Percentiles rank a stretch among this genome's conserved stretches.
Conservation (phyloP, 371 early-diverging fungal species). For the Mucor ambiguus region DNA sequence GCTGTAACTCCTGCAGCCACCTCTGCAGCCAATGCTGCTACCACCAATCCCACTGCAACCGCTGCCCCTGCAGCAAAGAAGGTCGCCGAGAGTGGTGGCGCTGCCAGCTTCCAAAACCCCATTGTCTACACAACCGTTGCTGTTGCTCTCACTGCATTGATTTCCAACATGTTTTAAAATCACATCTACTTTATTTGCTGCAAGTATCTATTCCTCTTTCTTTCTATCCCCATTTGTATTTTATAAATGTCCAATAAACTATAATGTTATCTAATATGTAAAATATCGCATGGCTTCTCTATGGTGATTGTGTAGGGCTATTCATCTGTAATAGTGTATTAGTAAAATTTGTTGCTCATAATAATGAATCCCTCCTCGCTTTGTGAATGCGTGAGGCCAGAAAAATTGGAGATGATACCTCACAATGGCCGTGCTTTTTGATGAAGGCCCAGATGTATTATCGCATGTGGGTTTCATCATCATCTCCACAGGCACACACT, state of each 20-base stretch:
- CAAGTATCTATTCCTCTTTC: neutral
- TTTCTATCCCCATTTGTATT: neutral
- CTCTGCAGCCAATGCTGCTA: neutral
- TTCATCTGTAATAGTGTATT: neutral
- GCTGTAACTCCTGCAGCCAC: constrained; percentile 19
- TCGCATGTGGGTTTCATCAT: neutral
- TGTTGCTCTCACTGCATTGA: constrained; percentile 10
- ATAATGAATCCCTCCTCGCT: neutral
- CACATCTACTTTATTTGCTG: neutral
- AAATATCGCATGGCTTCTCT: neutral
- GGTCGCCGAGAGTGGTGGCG: neutral
- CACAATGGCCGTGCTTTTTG: too few species aligned
- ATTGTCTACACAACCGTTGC: constrained; percentile 3
- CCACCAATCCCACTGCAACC: constrained; percentile 3
- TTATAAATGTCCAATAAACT: neutral
- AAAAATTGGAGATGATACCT: too few species aligned
- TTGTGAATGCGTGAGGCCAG: neutral
- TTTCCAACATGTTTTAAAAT: constrained; percentile 3
- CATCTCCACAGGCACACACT: too few species aligned
- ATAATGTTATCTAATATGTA: neutral
- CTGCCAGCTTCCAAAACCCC: neutral
- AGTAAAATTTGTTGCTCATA: neutral
- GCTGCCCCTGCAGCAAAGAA: constrained; percentile 14
- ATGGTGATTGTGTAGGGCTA: neutral
- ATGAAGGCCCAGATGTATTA: too few species aligned